Conservation (phyloP, 208 protist species). For the Hexamita inflata region DNA sequence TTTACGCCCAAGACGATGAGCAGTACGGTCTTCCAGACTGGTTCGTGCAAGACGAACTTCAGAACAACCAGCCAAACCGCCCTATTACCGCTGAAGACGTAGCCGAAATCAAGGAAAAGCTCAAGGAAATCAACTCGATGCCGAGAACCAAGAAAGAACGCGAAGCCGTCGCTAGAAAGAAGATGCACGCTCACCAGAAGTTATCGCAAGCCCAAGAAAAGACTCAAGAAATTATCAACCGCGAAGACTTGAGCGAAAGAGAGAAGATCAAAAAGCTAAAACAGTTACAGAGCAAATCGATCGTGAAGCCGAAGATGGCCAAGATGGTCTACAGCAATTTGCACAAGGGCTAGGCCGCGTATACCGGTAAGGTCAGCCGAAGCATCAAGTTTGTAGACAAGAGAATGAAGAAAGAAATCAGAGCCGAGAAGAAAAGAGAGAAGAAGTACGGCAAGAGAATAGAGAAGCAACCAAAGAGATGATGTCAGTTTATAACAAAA, state of each 20-base stretch:
- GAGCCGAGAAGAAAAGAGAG: neutral
- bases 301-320: neutral
- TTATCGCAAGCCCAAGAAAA: neutral
- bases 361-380: neutral
- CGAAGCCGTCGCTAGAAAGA: slow-evolving; percentile 10
- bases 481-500: too few relatives aligned
- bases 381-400: neutral
- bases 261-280: slow-evolving; percentile 24
- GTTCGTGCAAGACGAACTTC: slow-evolving; percentile 3
- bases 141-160: slow-evolving; percentile 23
- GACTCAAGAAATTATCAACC: neutral
- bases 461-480: neutral
- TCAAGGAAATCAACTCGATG: neutral
- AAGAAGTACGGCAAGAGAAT: neutral
- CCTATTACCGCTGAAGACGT: slow-evolving; percentile 1
- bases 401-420: slow-evolving; percentile 5
- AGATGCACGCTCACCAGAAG: neutral
- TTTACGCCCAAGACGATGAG: neutral
- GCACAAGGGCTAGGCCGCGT: neutral
- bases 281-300: neutral
- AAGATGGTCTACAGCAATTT: neutral
- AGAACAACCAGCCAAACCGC: neutral
- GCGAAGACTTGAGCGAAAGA: slow-evolving; percentile 11
- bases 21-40: neutral
- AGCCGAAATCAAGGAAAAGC: neutral